Evolutionary conservation across 495 filamentous ascomycete species (phyloP), one percentile per base, ranked within the genome.

Genomic region (Cercophora scortea): DNA sequence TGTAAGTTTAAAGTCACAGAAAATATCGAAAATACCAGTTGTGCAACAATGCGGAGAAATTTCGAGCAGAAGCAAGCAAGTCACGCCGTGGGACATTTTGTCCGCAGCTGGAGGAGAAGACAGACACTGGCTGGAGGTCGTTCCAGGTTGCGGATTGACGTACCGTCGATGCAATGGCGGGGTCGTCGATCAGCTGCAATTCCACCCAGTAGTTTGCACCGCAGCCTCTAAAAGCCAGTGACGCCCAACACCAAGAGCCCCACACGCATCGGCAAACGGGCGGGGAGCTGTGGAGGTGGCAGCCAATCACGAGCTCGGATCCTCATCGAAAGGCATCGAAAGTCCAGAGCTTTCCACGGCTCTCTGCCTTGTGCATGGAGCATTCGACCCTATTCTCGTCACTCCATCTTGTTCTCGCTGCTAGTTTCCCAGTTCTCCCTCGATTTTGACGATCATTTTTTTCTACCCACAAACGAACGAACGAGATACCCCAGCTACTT

Each of bases 261-360:
- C 54, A 44, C 49, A 47, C 4, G 13, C 25, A 25, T 5, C 5
- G 25, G 2, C 25, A 25, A 49, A 48, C 41, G 50, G 45, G 45
- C 42, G 60, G 60, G 60, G 60, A 65, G 60, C 60, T 59, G 5
- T 41, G 12, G 5, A 4, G 11, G 11, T 12, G 7, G 33, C 8
- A 13, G 1, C 62, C 62, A 65, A 65, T 63, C 49, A 63, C 25
- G 18, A 59, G 36, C 49, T 49, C 47, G 32, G 54, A 57, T 18
- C 10, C 39, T 32, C 59, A 63, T 65, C 62, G 62, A 65, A 65
- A 57, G 62, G 25, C 62, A 63, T 65, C 60, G 62, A 65, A 65
- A 45, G 52, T 62, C 62, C 47, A 62, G 62, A 64, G 59, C 62
- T 59, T 65, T 63, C 62, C 50, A 63, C 42, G 45, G 32, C 32